Percentiles rank a stretch among this genome's conserved stretches.
phyloP scores from a whole-genome alignment of 2,329 filamentous ascomycete species.

The Xylariaceae sp. region DNA sequence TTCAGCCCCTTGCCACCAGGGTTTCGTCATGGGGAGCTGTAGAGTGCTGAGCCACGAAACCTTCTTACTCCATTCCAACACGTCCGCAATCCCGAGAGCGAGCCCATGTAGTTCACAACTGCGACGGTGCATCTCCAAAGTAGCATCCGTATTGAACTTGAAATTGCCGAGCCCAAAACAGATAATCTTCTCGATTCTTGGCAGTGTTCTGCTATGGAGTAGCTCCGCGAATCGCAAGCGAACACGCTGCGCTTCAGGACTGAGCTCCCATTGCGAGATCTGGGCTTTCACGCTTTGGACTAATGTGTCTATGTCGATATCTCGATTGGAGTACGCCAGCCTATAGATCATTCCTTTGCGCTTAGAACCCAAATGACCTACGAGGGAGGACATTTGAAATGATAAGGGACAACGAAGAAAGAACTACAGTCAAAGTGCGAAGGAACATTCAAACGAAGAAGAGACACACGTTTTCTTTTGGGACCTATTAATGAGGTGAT shows the following conservation, averaged over 20 bases:
- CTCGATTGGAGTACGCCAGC: too few species aligned
- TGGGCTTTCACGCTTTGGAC: too few species aligned
- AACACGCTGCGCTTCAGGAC: neutral
- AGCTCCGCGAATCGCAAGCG: neutral
- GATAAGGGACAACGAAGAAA: too few species aligned
- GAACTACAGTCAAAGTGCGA: too few species aligned
- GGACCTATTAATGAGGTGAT: too few species aligned
- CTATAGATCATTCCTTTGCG: too few species aligned
- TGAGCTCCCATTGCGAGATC: neutral
- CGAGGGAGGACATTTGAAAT: too few species aligned
- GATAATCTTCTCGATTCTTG: conserved; percentile 1
- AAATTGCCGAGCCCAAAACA: conserved; percentile 2
- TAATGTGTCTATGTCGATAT: too few species aligned
- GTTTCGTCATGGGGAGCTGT: neutral
- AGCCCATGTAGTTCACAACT: neutral
- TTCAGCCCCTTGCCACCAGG: neutral
- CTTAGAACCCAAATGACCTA: too few species aligned
- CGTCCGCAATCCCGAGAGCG: neutral
- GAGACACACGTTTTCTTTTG: too few species aligned
- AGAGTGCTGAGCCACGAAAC: neutral
- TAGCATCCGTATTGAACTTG: neutral
- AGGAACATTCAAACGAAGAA: too few species aligned
- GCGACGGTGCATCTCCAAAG: neutral
- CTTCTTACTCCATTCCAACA: neutral
- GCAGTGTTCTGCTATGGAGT: neutral